Evolutionary conservation across 192 early-diverging fungal genomes (phyloP).

Genomic region (Coemansia sp.): DNA sequence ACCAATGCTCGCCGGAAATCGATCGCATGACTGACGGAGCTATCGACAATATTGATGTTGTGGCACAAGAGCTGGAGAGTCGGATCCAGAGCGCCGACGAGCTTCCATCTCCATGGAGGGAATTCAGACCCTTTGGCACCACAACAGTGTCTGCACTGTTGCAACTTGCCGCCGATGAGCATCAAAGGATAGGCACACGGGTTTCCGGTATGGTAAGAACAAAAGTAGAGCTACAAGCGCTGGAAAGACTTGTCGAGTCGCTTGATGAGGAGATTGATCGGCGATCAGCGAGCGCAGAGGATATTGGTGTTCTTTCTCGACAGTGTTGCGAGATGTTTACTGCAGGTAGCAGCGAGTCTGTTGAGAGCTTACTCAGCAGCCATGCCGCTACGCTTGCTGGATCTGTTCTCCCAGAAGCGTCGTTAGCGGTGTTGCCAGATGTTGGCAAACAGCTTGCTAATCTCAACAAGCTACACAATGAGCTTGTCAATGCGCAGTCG

Average conservation of each 20-base stretch:
- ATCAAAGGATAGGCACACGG: constrained; percentile 11
- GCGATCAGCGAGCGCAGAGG: background rate
- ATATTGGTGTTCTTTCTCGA: background rate
- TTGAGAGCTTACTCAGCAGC: constrained; percentile 4
- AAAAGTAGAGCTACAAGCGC: constrained; percentile 12
- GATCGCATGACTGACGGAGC: constrained; percentile 8
- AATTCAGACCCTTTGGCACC: constrained; percentile 36
- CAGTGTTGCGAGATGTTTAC: constrained; percentile 4
- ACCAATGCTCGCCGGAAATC: constrained; percentile 26
- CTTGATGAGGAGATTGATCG: constrained; percentile 18
- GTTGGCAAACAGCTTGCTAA: constrained; percentile 10
- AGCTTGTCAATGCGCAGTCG: constrained; percentile 16
- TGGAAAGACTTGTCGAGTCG: constrained; percentile 14
- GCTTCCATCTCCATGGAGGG: constrained; percentile 45
- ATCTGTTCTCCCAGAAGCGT: background rate
- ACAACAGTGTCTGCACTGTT: constrained; percentile 20
- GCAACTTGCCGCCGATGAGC: constrained; percentile 16
- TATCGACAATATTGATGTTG: constrained; percentile 4
- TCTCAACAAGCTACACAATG: constrained; percentile 17
- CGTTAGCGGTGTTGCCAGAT: constrained; percentile 4
- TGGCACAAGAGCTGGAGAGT: constrained; percentile 12
- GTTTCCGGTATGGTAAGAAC: constrained; percentile 3
- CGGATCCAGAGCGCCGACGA: constrained; percentile 12
- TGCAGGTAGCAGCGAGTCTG: background rate
- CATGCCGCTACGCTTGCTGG: constrained; percentile 1